Conservation (phyloP, 1,284 basidiomycete species). For the Cystobasidium pallidum region DNA sequence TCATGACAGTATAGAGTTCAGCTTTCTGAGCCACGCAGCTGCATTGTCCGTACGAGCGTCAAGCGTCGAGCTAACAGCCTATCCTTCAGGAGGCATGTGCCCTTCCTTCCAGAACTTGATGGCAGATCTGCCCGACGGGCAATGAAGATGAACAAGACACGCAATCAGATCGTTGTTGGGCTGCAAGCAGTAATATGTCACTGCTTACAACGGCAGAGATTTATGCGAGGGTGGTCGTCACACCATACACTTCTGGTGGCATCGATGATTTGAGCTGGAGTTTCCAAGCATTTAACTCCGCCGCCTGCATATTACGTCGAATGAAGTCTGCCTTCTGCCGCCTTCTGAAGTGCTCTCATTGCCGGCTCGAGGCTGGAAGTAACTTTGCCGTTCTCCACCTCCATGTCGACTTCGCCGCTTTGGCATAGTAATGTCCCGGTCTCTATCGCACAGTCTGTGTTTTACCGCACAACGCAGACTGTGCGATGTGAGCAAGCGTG, state of each 20-base stretch:
- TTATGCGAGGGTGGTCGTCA: slow-evolving; percentile 15
- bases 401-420: slow-evolving; percentile 4
- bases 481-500: slow-evolving; percentile 18
- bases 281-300: slow-evolving; percentile 16
- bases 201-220: slow-evolving; percentile 10
- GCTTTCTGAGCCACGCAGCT: too few relatives aligned
- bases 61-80: not conserved
- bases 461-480: slow-evolving; percentile 8
- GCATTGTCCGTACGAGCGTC: too few relatives aligned
- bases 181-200: too few relatives aligned
- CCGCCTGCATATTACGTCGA: slow-evolving; percentile 2
- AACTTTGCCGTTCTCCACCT: slow-evolving; percentile 8
- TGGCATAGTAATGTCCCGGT: not conserved
- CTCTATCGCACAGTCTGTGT: too few relatives aligned
- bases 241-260: slow-evolving; percentile 12
- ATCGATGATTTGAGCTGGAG: slow-evolving; percentile 1
- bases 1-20: too few relatives aligned
- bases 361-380: slow-evolving; percentile 10
- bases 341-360: slow-evolving; percentile 26
- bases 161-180: too few relatives aligned
- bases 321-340: slow-evolving; percentile 6
- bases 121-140: slow-evolving; percentile 11
- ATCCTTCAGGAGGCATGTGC: not conserved
- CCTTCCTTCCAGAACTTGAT: slow-evolving; percentile 23
- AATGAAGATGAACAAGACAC: not conserved